These are phyloP conservation scores for Colletotrichum sp. DNA, from an alignment of 2,329 filamentous ascomycete species.

Conservation along the genomic window DNA sequence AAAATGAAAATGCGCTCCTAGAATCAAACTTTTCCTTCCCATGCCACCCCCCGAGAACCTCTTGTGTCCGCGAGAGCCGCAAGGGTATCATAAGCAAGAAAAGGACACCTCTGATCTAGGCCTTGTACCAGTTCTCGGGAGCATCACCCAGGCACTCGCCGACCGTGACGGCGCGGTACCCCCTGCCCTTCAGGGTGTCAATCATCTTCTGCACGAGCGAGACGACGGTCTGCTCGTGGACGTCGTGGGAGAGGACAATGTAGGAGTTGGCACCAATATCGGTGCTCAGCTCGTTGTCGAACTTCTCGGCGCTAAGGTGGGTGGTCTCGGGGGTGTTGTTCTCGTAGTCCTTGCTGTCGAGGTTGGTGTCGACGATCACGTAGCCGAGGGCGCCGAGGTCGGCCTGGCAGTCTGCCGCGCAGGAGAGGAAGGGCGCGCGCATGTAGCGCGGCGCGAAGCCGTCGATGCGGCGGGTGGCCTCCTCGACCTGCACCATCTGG, in stretches of 20 bases:
- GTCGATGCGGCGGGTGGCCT: conserved; percentile 45
- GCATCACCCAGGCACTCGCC: conserved; percentile 62
- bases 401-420: conserved; percentile 26
- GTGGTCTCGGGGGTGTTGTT: conserved; percentile 55
- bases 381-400: conserved; percentile 46
- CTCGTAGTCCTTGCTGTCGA: conserved; percentile 66
- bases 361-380: conserved; percentile 59
- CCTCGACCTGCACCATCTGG: conserved; percentile 50
- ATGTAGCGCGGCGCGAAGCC: conserved; percentile 47
- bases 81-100: not conserved
- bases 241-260: conserved; percentile 58
- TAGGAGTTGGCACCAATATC: conserved; percentile 34
- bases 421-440: conserved; percentile 49
- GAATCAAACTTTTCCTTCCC: not conserved
- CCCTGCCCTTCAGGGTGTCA: conserved; percentile 39
- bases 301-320: conserved; percentile 44
- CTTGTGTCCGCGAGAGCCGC: not conserved
- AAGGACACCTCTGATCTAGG: not conserved
- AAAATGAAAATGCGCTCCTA: not conserved
- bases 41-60: not conserved
- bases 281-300: conserved; percentile 26
- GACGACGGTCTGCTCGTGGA: conserved; percentile 41
- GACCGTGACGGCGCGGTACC: conserved; percentile 55
- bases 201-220: conserved; percentile 39
- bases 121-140: conserved; percentile 53